Evolutionary conservation across 1,284 basidiomycete genomes (phyloP).

Genomic region (Ustilago hordei): DNA sequence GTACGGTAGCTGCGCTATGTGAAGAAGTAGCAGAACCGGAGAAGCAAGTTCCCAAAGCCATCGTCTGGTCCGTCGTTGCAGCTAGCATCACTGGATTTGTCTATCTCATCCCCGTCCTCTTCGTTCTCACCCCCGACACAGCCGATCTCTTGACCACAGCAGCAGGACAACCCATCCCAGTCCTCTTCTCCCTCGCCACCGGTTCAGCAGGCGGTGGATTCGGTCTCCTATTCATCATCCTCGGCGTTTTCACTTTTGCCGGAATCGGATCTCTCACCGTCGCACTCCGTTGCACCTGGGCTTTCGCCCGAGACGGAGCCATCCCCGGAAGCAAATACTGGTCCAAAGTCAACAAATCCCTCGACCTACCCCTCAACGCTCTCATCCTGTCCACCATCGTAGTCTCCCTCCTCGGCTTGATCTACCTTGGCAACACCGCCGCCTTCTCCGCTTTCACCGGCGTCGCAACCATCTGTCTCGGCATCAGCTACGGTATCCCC

Average conservation of each 20-base stretch:
- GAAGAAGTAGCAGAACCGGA: conserved; percentile 70
- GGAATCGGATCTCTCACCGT: conserved; percentile 72
- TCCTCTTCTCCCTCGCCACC: conserved; percentile 71
- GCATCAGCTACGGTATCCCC: conserved; percentile 70
- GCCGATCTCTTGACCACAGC: conserved; percentile 70
- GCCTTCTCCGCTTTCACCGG: conserved; percentile 63
- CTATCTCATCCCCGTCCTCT: conserved; percentile 72
- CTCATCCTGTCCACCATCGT: conserved; percentile 71
- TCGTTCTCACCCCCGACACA: conserved; percentile 71
- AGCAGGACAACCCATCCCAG: conserved; percentile 71
- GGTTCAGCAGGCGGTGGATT: conserved; percentile 71
- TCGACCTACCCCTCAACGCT: conserved; percentile 70
- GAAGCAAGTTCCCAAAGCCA: conserved; percentile 58
- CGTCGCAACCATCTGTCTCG: conserved; percentile 55
- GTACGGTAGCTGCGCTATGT: conserved; percentile 69
- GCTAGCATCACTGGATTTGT: conserved; percentile 71
- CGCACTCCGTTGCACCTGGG: conserved; percentile 71
- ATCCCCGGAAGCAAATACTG: conserved; percentile 70
- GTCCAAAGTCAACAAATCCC: conserved; percentile 70
- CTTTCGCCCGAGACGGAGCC: conserved; percentile 72
- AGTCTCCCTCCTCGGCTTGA: conserved; percentile 70
- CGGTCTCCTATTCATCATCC: conserved; percentile 71
- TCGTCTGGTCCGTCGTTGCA: conserved; percentile 70
- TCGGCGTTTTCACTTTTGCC: conserved; percentile 72
- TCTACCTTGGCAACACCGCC: conserved; percentile 58